Percentiles rank a stretch among this genome's conserved stretches.
These are phyloP conservation scores for Isoetes engelmannii DNA, from an alignment of 83 land plant species.

Conservation along the genomic window DNA sequence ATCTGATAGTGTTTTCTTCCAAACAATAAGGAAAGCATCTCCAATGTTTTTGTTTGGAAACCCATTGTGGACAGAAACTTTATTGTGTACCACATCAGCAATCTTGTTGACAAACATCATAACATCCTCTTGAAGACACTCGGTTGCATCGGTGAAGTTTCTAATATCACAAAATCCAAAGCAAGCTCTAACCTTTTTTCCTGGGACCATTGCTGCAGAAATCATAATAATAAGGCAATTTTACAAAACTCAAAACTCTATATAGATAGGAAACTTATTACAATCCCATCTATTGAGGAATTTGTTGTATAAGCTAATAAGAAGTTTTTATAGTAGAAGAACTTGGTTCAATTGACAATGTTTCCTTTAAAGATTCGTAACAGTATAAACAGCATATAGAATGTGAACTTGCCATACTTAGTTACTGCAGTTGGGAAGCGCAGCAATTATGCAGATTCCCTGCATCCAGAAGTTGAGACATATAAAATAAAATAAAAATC, in stretches of 20 bases:
- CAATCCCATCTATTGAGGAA: too few relatives aligned
- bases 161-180: slow-evolving; percentile 47
- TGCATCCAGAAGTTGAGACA: too few relatives aligned
- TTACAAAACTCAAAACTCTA: not conserved
- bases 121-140: slow-evolving; percentile 44
- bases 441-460: too few relatives aligned
- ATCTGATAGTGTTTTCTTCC: slow-evolving; percentile 40
- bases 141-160: slow-evolving; percentile 44
- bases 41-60: slow-evolving; percentile 44
- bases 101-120: slow-evolving; percentile 46
- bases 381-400: too few relatives aligned
- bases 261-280: not conserved
- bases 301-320: too few relatives aligned
- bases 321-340: too few relatives aligned
- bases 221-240: not conserved
- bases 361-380: too few relatives aligned
- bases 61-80: slow-evolving; percentile 35
- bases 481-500: too few relatives aligned
- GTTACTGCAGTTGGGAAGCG: too few relatives aligned
- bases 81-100: slow-evolving; percentile 41
- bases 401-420: too few relatives aligned
- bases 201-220: slow-evolving; percentile 39
- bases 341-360: too few relatives aligned
- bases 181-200: slow-evolving; percentile 46
- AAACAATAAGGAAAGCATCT: slow-evolving; percentile 41